Evolutionary conservation across 441 rosid species (phyloP).

Genomic region (Melastoma candidum): DNA sequence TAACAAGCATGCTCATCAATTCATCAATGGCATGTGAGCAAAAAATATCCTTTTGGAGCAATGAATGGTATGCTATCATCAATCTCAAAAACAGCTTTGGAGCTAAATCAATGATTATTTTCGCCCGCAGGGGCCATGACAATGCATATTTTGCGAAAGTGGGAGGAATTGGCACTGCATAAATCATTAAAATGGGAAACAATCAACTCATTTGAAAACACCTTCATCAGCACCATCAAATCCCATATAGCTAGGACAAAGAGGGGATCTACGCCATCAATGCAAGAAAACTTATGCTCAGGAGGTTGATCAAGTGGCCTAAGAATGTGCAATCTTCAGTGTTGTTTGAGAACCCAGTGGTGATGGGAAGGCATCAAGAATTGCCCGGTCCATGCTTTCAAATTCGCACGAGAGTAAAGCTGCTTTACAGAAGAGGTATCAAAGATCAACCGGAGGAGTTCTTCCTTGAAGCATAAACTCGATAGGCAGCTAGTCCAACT

Average conservation of each 20-base stretch:
- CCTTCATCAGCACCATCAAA: constrained; percentile 6
- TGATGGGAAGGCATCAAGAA: not conserved
- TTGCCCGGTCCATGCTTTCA: not conserved
- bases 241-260: too few relatives aligned
- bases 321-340: too few relatives aligned
- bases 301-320: too few relatives aligned
- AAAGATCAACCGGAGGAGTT: constrained; percentile 43
- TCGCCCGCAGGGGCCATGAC: constrained; percentile 37
- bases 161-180: constrained; percentile 72
- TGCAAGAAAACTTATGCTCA: too few relatives aligned
- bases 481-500: constrained; percentile 92
- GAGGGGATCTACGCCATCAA: too few relatives aligned
- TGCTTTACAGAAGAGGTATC: not conserved
- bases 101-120: not conserved
- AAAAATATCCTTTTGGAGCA: too few relatives aligned
- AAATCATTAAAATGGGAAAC: constrained; percentile 70
- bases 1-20: constrained; percentile 55
- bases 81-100: too few relatives aligned
- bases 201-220: constrained; percentile 18
- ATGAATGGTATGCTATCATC: too few relatives aligned
- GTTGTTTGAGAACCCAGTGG: constrained; percentile 1
- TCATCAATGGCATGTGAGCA: constrained; percentile 52
- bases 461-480: constrained; percentile 78
- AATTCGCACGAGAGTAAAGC: not conserved
- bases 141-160: constrained; percentile 66